Evolutionary conservation across 208 protist species (phyloP).

Genomic region (Trypanosoma mega): DNA sequence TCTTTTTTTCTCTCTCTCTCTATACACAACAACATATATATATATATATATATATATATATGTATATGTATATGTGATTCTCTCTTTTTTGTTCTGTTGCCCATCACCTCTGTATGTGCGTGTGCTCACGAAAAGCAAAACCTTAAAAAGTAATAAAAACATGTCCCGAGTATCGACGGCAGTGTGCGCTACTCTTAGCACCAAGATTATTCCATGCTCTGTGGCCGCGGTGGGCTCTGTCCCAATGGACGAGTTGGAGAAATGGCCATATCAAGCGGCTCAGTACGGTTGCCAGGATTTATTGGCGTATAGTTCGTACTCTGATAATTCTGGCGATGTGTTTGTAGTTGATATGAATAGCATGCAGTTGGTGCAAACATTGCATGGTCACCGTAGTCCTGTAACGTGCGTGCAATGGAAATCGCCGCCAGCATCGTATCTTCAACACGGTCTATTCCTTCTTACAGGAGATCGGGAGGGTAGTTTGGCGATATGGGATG

Average conservation of each 20-base stretch:
- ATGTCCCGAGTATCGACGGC: slow-evolving; percentile 3
- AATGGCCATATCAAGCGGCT: slow-evolving; percentile 47
- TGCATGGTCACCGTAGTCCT: slow-evolving; percentile 45
- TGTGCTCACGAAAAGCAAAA: too few species aligned
- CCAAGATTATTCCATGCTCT: slow-evolving; percentile 27
- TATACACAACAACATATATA: too few species aligned
- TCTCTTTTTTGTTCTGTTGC: too few species aligned
- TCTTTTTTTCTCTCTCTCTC: too few species aligned
- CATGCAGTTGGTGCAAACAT: slow-evolving; percentile 72
- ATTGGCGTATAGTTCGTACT: slow-evolving; percentile 56
- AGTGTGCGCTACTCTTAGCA: slow-evolving; percentile 6
- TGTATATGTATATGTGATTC: too few species aligned
- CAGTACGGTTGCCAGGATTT: slow-evolving; percentile 71
- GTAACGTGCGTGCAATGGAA: slow-evolving; percentile 77
- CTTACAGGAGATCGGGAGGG: slow-evolving; percentile 55
- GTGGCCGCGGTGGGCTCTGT: not conserved
- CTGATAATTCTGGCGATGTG: slow-evolving; percentile 41
- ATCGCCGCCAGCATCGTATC: slow-evolving; percentile 44
- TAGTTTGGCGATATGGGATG: slow-evolving; percentile 73
- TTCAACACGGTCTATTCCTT: slow-evolving; percentile 67
- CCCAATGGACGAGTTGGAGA: slow-evolving; percentile 21
- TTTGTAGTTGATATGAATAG: slow-evolving; percentile 80
- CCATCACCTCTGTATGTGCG: too few species aligned
- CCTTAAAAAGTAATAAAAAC: too few species aligned
- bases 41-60: too few species aligned